Evolutionary conservation across 139 green algal species (phyloP).

Genomic region (Choricystis sp.): DNA sequence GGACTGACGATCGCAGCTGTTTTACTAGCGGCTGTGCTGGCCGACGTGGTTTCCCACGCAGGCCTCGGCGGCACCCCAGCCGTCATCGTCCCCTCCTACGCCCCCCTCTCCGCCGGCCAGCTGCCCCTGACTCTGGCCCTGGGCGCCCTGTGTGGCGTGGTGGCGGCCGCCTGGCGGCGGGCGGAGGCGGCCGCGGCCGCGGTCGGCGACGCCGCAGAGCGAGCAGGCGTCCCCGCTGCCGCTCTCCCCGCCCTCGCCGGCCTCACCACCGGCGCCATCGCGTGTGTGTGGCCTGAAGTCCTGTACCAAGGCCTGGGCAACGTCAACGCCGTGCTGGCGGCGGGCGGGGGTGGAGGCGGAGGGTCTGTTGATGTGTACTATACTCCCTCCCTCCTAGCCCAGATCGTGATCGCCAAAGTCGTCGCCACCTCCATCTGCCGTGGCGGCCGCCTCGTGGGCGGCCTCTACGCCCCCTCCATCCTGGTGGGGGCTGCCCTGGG

Average conservation of each 20-base stretch:
- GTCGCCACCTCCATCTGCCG: slow-evolving; percentile 62
- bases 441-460: slow-evolving; percentile 59
- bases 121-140: slow-evolving; percentile 58
- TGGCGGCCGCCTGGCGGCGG: slow-evolving; percentile 19
- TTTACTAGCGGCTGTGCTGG: slow-evolving; percentile 49
- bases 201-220: not conserved
- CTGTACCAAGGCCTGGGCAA: slow-evolving; percentile 72
- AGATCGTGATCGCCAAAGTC: slow-evolving; percentile 73
- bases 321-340: slow-evolving; percentile 46
- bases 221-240: slow-evolving; percentile 2
- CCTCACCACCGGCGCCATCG: slow-evolving; percentile 36
- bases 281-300: slow-evolving; percentile 49
- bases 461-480: slow-evolving; percentile 85
- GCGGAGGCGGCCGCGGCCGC: not conserved
- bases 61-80: slow-evolving; percentile 46
- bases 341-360: no score
- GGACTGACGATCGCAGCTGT: slow-evolving; percentile 46
- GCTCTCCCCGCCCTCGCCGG: slow-evolving; percentile 42
- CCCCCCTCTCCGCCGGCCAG: slow-evolving; percentile 19
- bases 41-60: slow-evolving; percentile 40
- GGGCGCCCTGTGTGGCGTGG: slow-evolving; percentile 41
- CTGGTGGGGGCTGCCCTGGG: slow-evolving; percentile 62
- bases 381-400: slow-evolving; percentile 39
- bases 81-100: slow-evolving; percentile 43
- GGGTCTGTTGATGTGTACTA: slow-evolving; percentile 14